Base-by-base conservation (phyloP, 1,284 basidiomycete genomes). In the Fistulinella cinereoalba region DNA sequence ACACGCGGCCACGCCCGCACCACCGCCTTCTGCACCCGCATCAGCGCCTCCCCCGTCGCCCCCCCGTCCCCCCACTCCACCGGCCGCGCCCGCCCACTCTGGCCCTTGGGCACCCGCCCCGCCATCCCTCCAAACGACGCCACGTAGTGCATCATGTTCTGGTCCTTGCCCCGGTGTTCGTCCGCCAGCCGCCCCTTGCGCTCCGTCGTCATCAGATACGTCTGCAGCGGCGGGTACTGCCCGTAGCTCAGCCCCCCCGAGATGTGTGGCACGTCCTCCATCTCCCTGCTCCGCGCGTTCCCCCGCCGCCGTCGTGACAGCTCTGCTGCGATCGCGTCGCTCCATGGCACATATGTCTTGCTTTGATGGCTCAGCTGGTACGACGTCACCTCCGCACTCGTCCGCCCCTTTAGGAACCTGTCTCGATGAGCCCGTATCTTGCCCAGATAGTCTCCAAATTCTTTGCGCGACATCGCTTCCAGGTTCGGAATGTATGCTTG, bases 201-300 rank as follows among this genome's bases (percentile, higher is more conserved):
- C 13, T 80, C 69, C 45, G 71, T 71, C 8, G 71, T 71, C 54
- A 70, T 71, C 58, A 83, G 69, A 43, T 69, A 68, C 1, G 72
- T 72, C 48, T 87, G 82, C 29, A 89, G 65, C 7, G 55, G 44
- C 6, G 80, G 70, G 28, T 75, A 70, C 33, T 72, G 68, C 6
- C 77, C 61, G 62, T 90, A 91, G 40, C 71, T 68, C 34, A 89
- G 71, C 7, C 79, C 88, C 31, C 73, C 86, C 32, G 66, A 72
- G 18, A 69, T 72, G 55, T 91, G 88, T 0, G 85, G 85, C 19
- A 78, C 71, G 38, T 77, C 81, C 48, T 80, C 77, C 54, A 91
- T 80, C 33, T 65, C 69, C 44, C 52, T 71, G 19, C 69, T 71
- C 11, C 52, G 49, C 49, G 56, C 43, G 58, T 60, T 32, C 54